Evolutionary conservation across 768 basidiomycete species (phyloP), one percentile per base, ranked within the genome.

Genomic region (Obba rivulosa): DNA sequence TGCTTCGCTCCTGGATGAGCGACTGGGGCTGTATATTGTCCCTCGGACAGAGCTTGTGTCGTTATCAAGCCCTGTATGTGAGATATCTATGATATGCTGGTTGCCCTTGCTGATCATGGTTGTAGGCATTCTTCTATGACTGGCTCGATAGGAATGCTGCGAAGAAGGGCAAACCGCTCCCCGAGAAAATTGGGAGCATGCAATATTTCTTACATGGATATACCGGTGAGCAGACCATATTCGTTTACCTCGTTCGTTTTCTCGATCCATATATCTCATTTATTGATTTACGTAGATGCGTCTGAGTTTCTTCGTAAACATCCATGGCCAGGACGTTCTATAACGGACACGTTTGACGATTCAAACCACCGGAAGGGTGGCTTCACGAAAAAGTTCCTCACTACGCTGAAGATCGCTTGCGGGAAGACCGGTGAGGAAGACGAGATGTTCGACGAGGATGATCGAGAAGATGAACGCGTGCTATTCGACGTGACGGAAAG

Each of bases 131-230:
- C 66, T 95, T 88, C 66, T 95, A 94, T 57, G 88, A 92, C 59
- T 94, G 90, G 90, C 69, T 92, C 23, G 92, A 94, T 57, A 74
- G 90, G 50, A 87, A 70, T 60, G 87, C 79, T 3, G 77, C 77
- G 9, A 92, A 90, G 69, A 91, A 92, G 57, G 88, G 87, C 5
- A 90, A 91, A 59, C 75, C 77, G 1, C 64, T 93, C 17, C 89
- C 89, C 20, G 88, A 87, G 50, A 95, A 95, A 69, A 84, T 92
- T 43, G 92, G 92, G 8, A 89, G 86, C 57, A 84, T 92, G 80
- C 92, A 95, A 59, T 83, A 80, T 46, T 94, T 95, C 66, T 67
- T 93, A 59, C 80, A 89, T 55, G 91, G 92, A 13, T 94, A 76
- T 59, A 78, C 81, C 69, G 89, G 89, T 80, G 57, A 23, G 44